phyloP scores from a whole-genome alignment of 2,329 filamentous ascomycete genomes.

The Sclerotinia trifoliorum region DNA sequence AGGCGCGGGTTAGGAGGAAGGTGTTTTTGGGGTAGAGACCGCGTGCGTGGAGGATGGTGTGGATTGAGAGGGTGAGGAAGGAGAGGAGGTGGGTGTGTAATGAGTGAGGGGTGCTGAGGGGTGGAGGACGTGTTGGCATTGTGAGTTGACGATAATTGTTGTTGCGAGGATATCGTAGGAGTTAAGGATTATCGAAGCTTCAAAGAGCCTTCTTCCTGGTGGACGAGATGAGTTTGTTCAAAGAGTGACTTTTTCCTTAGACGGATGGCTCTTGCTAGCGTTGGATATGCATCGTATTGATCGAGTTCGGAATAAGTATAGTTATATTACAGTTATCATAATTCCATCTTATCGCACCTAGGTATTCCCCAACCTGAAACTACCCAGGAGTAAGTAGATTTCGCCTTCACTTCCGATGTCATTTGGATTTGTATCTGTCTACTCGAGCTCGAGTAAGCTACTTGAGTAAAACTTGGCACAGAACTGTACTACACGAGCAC shows the following conservation, averaged over 20 bases:
- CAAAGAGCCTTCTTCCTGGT: neutral
- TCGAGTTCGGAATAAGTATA: neutral
- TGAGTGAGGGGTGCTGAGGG: conserved; percentile 33
- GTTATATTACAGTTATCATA: neutral
- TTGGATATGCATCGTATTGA: neutral
- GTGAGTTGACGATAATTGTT: neutral
- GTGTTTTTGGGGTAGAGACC: conserved; percentile 62
- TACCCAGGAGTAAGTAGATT: too few relatives aligned
- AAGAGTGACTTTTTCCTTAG: neutral
- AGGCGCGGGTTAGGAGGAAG: conserved; percentile 66
- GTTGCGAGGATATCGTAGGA: neutral
- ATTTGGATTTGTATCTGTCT: too few relatives aligned
- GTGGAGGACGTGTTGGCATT: conserved; percentile 24
- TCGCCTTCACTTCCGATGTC: too few relatives aligned
- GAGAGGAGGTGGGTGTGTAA: conserved; percentile 58
- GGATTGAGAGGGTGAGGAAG: conserved; percentile 68
- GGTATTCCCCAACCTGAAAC: neutral
- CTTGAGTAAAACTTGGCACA: too few relatives aligned
- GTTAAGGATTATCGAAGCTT: too few relatives aligned
- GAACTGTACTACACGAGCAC: too few relatives aligned
- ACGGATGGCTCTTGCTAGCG: neutral
- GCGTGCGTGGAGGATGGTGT: conserved; percentile 69
- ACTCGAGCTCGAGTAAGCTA: too few relatives aligned
- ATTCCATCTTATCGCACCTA: neutral
- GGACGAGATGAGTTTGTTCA: neutral